Evolutionary conservation across 2,329 filamentous ascomycete species (phyloP), one percentile per base, ranked within the genome.

Genomic region (Dothiorella sarmentorum): DNA sequence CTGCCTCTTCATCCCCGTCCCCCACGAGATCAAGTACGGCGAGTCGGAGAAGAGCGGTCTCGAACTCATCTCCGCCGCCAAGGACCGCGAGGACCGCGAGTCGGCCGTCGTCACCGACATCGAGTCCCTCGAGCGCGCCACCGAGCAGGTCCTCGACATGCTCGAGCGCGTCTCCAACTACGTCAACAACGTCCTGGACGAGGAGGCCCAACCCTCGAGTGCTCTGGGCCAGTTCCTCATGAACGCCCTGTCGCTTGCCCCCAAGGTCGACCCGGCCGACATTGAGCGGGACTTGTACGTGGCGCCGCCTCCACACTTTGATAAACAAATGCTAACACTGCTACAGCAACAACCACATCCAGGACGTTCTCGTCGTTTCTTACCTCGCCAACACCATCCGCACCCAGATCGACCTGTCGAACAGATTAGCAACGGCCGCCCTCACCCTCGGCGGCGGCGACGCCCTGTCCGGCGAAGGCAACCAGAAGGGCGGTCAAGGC

Each of bases 381-480:
- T 99, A 99, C 81, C 84, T 99, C 64, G 91, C 94, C 74, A 99
- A 97, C 83, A 97, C 91, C 65, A 96, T 97, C 78, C 91, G 93
- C 76, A 97, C 93, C 67, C 94, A 99, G 81, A 97, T 99, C 80
- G 94, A 97, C 71, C 86, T 99, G 61, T 96, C 92, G 64, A 96
- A 97, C 83, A 86, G 93, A 64, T 81, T 99, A 70, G 93, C 93
- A 56, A 94, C 78, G 9, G 79, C 79, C 7, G 76, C 78, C 3
- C 73, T 81, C 44, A 80, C 78, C 29, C 73, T 80, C 64, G 78
- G 77, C 51, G 69, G 71, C 40, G 69, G 70, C 59, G 73, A 75
- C 58, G 69, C 69, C 22, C 66, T 73, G 24, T 62, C 69, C 4
- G 71, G 68, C 45, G 70, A 70, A 22, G 68, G 65, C 13, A 68